Conservation (phyloP, 768 basidiomycete genomes). For the Trametes cubensis region DNA sequence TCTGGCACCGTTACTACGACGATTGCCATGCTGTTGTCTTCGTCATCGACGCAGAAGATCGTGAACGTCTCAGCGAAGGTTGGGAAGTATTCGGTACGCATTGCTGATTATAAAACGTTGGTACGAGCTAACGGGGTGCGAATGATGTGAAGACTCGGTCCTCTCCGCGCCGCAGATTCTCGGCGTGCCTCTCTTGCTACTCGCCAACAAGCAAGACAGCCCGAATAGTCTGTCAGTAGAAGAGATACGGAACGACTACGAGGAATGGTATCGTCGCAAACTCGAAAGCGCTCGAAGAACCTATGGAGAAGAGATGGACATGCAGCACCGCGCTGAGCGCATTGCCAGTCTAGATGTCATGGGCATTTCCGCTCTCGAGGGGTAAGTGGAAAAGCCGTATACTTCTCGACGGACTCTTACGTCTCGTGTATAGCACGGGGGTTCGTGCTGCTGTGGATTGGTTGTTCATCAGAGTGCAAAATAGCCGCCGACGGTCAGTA, state of each 20-base stretch:
- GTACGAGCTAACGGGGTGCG: conserved; percentile 24
- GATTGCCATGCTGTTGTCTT: conserved; percentile 98
- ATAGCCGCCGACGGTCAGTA: conserved; percentile 66
- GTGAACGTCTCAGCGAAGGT: conserved; percentile 86
- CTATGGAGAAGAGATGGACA: conserved; percentile 40
- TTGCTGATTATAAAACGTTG: background rate
- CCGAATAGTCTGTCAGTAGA: conserved; percentile 80
- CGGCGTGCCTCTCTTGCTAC: conserved; percentile 83
- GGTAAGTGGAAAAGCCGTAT: conserved; percentile 50
- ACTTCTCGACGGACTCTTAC: no score
- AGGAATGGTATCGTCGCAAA: conserved; percentile 81
- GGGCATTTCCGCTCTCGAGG: conserved; percentile 89
- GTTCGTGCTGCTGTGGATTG: conserved; percentile 74
- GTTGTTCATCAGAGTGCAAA: conserved; percentile 93
- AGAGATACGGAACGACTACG: conserved; percentile 88
- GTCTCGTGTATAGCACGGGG: conserved; percentile 61
- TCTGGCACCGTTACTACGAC: conserved; percentile 94
- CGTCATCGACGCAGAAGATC: conserved; percentile 91
- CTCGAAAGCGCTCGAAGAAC: conserved; percentile 65
- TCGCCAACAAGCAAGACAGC: conserved; percentile 96
- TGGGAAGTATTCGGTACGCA: conserved; percentile 96
- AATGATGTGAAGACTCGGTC: conserved; percentile 65
- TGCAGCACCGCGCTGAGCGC: conserved; percentile 36
- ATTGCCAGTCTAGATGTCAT: conserved; percentile 64
- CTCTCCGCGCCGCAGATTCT: conserved; percentile 89